These are phyloP conservation scores for Clonostachys solani DNA, from an alignment of 2,329 filamentous ascomycete genomes.

Conservation along the genomic window DNA sequence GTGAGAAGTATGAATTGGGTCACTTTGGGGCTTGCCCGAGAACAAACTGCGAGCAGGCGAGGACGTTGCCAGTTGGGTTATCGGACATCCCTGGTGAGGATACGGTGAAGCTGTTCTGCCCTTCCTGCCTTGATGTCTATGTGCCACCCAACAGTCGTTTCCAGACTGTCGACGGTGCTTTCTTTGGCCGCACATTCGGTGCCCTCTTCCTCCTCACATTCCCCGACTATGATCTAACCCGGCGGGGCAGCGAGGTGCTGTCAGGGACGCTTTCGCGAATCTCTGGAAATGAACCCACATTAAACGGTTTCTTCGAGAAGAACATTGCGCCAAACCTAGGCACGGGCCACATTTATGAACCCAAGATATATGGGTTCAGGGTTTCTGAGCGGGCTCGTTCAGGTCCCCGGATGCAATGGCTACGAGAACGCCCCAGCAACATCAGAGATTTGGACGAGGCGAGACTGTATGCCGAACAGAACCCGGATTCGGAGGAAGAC, in stretches of 20 bases:
- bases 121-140: slow-evolving; percentile 94
- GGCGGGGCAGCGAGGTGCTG: slow-evolving; percentile 61
- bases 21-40: slow-evolving; percentile 97
- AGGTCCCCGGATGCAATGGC: slow-evolving; percentile 95
- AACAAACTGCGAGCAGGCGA: slow-evolving; percentile 84
- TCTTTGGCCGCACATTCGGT: slow-evolving; percentile 96
- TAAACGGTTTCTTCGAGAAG: slow-evolving; percentile 83
- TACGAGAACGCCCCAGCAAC: slow-evolving; percentile 77
- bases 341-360: slow-evolving; percentile 80
- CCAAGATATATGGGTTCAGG: slow-evolving; percentile 93
- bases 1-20: slow-evolving; percentile 95
- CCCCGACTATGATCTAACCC: slow-evolving; percentile 86
- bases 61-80: slow-evolving; percentile 87
- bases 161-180: slow-evolving; percentile 94
- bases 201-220: slow-evolving; percentile 98
- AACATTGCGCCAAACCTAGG: slow-evolving; percentile 91
- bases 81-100: slow-evolving; percentile 95
- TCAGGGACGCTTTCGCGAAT: slow-evolving; percentile 24
- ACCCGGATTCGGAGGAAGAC: slow-evolving; percentile 55
- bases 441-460: slow-evolving; percentile 82
- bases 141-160: slow-evolving; percentile 96
- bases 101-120: slow-evolving; percentile 97
- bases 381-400: slow-evolving; percentile 87
- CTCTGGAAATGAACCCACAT: slow-evolving; percentile 41
- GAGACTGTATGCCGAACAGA: slow-evolving; percentile 45